A percentile compares a stretch with the other conserved stretches of the same genome.
Conservation (phyloP, 352 stramenopile species). For the Pythium phragmitis region DNA sequence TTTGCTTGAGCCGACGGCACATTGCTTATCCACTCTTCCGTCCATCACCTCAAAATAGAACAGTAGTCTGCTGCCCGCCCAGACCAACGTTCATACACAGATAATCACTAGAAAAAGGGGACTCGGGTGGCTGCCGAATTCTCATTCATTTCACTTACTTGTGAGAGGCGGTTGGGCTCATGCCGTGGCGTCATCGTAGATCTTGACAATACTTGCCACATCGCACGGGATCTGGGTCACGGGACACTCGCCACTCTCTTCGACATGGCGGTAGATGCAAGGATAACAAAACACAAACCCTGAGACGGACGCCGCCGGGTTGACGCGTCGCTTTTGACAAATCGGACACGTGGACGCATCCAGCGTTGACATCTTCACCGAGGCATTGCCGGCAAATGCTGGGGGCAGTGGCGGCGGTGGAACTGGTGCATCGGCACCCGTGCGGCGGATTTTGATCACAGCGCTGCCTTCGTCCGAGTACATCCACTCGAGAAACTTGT, state of each 20-base stretch:
- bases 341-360: conserved; percentile 59
- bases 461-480: conserved; percentile 80
- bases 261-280: conserved; percentile 76
- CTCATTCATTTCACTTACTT: conserved; percentile 3
- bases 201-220: conserved; percentile 59
- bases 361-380: conserved; percentile 40
- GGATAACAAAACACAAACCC: conserved; percentile 86
- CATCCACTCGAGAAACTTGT: conserved; percentile 90
- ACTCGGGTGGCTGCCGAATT: background rate
- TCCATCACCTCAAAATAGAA: conserved; percentile 13
- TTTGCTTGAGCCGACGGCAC: background rate
- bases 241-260: conserved; percentile 67
- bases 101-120: background rate
- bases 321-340: conserved; percentile 72
- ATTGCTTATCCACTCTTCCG: background rate
- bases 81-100: background rate
- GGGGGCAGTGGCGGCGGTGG: conserved; percentile 74
- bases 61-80: background rate
- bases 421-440: conserved; percentile 48
- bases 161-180: conserved; percentile 4
- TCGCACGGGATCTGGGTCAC: conserved; percentile 81
- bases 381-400: conserved; percentile 56
- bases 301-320: conserved; percentile 68
- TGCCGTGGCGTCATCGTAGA: conserved; percentile 68
- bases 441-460: conserved; percentile 53